Conservation (phyloP, 345 rosid species). For the Acer yangbiense region DNA sequence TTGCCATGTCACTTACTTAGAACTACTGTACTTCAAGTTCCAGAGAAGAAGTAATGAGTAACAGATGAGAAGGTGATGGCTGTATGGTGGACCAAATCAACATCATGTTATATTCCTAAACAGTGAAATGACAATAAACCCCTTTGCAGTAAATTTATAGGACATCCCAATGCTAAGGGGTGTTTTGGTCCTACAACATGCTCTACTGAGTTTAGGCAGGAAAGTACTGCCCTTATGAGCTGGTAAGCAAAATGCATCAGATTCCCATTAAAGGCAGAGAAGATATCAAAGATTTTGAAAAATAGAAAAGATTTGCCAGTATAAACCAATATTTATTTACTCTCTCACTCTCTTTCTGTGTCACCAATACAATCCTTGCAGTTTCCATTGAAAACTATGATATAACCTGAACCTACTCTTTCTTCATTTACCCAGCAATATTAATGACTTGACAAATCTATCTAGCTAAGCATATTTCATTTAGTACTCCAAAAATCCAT, state of each 20-base stretch:
- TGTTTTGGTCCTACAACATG: constrained; percentile 35
- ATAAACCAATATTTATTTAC: not conserved
- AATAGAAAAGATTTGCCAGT: constrained; percentile 14
- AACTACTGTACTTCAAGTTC: constrained; percentile 5
- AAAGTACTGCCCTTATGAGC: constrained; percentile 36
- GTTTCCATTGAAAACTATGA: constrained; percentile 21
- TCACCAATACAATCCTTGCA: constrained; percentile 16
- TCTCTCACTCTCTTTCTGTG: constrained; percentile 7
- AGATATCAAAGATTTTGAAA: constrained; percentile 25
- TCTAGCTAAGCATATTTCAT: not conserved
- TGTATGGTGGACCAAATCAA: constrained; percentile 10
- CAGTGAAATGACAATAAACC: constrained; percentile 26
- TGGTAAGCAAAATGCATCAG: constrained; percentile 50
- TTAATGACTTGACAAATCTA: constrained; percentile 13
- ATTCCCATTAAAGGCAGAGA: constrained; percentile 36
- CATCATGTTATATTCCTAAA: not conserved
- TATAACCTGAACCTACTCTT: constrained; percentile 13
- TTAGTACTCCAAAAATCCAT: not conserved
- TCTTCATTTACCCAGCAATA: not conserved
- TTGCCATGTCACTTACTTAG: not conserved
- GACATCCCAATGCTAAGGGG: constrained; percentile 28
- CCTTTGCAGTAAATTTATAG: constrained; percentile 20
- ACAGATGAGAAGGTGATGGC: not conserved
- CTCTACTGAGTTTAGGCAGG: constrained; percentile 12
- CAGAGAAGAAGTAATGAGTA: not conserved